Conservation (phyloP, 441 rosid genomes). For the California macrophylla region DNA sequence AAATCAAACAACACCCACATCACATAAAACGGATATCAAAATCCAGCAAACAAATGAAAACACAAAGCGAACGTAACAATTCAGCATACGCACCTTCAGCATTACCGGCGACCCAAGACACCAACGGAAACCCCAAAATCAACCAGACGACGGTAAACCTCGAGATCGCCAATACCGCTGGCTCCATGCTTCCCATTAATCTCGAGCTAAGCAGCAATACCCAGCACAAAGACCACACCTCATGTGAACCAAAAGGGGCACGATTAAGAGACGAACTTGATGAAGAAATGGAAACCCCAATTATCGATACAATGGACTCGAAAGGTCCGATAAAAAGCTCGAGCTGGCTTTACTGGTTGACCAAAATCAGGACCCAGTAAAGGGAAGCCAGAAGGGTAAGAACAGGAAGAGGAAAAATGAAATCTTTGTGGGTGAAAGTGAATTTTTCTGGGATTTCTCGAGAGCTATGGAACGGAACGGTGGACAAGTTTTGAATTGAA, state of each 20-base stretch:
- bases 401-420: background rate
- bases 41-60: background rate
- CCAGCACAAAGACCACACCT: background rate
- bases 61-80: background rate
- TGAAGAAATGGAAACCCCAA: background rate
- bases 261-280: background rate
- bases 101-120: background rate
- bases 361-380: constrained; percentile 4
- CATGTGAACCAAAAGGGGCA: background rate
- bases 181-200: background rate
- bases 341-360: background rate
- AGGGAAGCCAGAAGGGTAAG: background rate
- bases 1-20: constrained; percentile 3
- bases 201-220: constrained; percentile 1
- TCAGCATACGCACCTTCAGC: background rate
- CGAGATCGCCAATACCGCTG: background rate
- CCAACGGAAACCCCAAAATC: background rate
- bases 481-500: background rate
- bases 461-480: background rate
- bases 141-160: background rate
- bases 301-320: background rate
- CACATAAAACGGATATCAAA: background rate
- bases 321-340: background rate
- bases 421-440: background rate
- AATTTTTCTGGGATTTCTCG: background rate